These are phyloP conservation scores for Spinellus fusiger DNA, from an alignment of 192 early-diverging fungal species.

Conservation along the genomic window DNA sequence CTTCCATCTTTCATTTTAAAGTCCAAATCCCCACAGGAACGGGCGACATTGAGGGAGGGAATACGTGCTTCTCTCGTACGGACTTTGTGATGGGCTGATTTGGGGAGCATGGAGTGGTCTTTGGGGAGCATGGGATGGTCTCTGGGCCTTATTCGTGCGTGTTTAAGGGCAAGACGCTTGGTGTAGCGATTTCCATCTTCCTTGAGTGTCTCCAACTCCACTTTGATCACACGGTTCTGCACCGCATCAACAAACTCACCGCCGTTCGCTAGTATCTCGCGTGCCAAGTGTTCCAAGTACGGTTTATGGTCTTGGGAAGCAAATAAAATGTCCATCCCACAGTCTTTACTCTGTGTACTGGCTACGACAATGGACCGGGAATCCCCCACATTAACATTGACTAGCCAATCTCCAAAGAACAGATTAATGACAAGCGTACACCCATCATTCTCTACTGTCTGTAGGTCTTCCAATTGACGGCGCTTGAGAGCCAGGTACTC, in stretches of 20 bases:
- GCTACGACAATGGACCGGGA: conserved; percentile 44
- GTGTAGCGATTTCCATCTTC: conserved; percentile 43
- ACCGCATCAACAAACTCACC: conserved; percentile 55
- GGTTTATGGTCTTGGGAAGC: conserved; percentile 57
- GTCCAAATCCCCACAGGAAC: conserved; percentile 50
- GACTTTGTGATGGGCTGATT: neutral
- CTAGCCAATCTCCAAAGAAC: conserved; percentile 51
- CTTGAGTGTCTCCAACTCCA: conserved; percentile 39
- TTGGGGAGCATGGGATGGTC: conserved; percentile 18
- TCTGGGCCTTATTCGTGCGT: conserved; percentile 47
- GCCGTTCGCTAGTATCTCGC: conserved; percentile 49
- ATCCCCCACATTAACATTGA: conserved; percentile 53
- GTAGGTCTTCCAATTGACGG: conserved; percentile 31
- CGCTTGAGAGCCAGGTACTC: conserved; percentile 46
- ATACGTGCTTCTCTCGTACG: conserved; percentile 17
- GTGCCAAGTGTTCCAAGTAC: conserved; percentile 47
- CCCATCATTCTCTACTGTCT: conserved; percentile 39
- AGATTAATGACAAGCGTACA: conserved; percentile 50
- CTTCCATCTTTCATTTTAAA: conserved; percentile 48
- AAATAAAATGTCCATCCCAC: conserved; percentile 47
- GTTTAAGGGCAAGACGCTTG: conserved; percentile 36
- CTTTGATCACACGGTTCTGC: conserved; percentile 45
- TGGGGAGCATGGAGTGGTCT: neutral
- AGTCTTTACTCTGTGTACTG: conserved; percentile 17
- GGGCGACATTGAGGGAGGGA: conserved; percentile 50